Percentiles rank a stretch among this genome's conserved stretches.
These are phyloP conservation scores for Myxozyma vanderwaltii DNA, from an alignment of 805 yeast genomes.

Conservation along the genomic window DNA sequence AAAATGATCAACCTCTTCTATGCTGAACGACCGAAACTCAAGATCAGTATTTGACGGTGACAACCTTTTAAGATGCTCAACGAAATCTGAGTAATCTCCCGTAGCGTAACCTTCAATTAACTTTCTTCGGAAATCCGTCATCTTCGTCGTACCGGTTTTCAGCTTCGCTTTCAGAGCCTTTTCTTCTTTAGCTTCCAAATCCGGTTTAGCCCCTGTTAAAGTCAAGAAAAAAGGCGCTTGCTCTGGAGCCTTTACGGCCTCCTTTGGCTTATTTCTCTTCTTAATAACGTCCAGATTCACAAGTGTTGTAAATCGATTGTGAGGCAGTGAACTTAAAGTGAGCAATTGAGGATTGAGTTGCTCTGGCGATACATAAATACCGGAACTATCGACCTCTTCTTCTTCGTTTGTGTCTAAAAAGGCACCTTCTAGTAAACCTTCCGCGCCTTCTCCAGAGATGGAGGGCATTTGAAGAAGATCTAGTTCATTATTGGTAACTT, in stretches of 20 bases:
- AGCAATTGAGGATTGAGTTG: constrained; percentile 66
- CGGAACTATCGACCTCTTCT: constrained; percentile 46
- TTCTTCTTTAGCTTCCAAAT: constrained; percentile 37
- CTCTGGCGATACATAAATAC: constrained; percentile 45
- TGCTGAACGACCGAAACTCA: constrained; percentile 77
- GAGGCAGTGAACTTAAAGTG: constrained; percentile 77
- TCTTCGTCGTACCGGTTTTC: constrained; percentile 7
- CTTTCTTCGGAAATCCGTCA: constrained; percentile 62
- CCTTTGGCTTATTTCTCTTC: constrained; percentile 84
- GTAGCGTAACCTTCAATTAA: constrained; percentile 56
- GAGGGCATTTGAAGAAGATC: constrained; percentile 64
- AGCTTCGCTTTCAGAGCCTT: constrained; percentile 4
- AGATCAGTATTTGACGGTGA: constrained; percentile 81
- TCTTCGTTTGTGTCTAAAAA: constrained; percentile 49
- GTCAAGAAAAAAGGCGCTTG: constrained; percentile 80
- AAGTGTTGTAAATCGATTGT: constrained; percentile 75
- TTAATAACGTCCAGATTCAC: constrained; percentile 81
- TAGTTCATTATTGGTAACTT: constrained; percentile 67
- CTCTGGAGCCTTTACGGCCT: constrained; percentile 82
- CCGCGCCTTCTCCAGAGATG: constrained; percentile 75
- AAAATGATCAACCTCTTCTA: constrained; percentile 62
- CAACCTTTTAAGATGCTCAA: constrained; percentile 56
- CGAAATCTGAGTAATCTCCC: constrained; percentile 51
- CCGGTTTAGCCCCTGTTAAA: constrained; percentile 41
- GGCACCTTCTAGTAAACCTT: constrained; percentile 75